Evolutionary conservation across 805 yeast genomes (phyloP), one percentile per base, ranked within the genome.

Genomic region (Groenewaldozyma tartarivorans): DNA sequence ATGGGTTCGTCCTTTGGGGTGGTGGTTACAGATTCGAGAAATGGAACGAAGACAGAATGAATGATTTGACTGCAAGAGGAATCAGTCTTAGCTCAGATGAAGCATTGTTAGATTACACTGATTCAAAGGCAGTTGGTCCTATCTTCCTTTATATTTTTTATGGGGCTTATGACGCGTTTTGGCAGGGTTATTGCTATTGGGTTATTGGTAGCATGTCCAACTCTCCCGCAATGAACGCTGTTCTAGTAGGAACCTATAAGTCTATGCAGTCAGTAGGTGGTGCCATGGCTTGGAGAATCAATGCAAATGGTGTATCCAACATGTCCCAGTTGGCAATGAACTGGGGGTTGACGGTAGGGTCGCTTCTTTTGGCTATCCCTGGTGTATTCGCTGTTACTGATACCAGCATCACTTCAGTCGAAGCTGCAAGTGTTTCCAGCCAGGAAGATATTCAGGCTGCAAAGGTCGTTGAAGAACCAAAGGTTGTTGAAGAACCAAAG

Each of bases 221-320:
- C 54, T 67, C 70, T 51, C 71, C 79, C 27, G 66, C 71, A 57
- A 71, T 67, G 51, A 61, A 64, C 35, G 74, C 78, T 27, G 57
- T 75, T 46, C 68, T 74, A 48, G 77, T 77, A 19, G 80, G 79
- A 31, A 68, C 71, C 53, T 76, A 74, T 62, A 77, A 77, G 61
- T 72, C 77, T 42, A 56, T 74, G 43, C 81, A 77, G 60, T 66
- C 75, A 26, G 78, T 77, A 5, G 79, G 77, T 53, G 75, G 78
- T n/a, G 81, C 78, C 20, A 64, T 76, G 46, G 70, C 69, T 6
- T 77, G 79, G 80, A 61, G 76, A 48, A 57, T 74, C 47, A 78
- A 74, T 53, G 69, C 74, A 19, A 46, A 60, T 26, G 55, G 51
- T 13, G 43, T 40, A 13, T 41, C 55, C 26, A 73, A 67, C 54